phyloP scores from a whole-genome alignment of 2,329 filamentous ascomycete species.

The Xylaria sp. region DNA sequence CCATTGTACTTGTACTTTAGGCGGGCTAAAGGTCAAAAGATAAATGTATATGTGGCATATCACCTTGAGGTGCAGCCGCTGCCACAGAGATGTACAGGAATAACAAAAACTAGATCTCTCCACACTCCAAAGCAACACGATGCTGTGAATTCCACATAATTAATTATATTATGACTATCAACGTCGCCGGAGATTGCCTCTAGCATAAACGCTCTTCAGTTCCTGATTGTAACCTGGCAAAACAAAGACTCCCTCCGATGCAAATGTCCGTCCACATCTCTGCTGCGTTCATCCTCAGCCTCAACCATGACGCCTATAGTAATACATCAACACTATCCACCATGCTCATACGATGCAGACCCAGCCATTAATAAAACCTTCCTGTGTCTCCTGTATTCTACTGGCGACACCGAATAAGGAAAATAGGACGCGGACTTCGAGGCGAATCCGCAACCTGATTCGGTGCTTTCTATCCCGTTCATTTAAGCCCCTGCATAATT shows the following conservation, averaged over 20 bases:
- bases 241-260: conserved; percentile 23
- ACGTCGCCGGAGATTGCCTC: not conserved
- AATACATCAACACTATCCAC: not conserved
- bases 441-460: not conserved
- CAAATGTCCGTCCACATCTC: conserved; percentile 3
- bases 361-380: not conserved
- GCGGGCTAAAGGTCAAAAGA: not conserved
- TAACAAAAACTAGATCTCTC: not conserved
- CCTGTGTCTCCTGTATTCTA: not conserved
- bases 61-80: conserved; percentile 9
- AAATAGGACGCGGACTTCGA: not conserved
- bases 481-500: not conserved
- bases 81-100: conserved; percentile 6
- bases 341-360: not conserved
- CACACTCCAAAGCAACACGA: not conserved
- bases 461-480: not conserved
- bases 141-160: not conserved
- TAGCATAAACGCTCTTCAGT: not conserved
- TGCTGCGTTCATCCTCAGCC: not conserved
- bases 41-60: conserved; percentile 13
- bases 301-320: conserved; percentile 9
- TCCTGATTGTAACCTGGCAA: conserved; percentile 5
- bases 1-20: conserved; percentile 4
- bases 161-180: not conserved
- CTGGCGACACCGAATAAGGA: not conserved